Evolutionary conservation across 371 early-diverging fungal species (phyloP), one percentile per base, ranked within the genome.

Genomic region (Batkoa obscura): DNA sequence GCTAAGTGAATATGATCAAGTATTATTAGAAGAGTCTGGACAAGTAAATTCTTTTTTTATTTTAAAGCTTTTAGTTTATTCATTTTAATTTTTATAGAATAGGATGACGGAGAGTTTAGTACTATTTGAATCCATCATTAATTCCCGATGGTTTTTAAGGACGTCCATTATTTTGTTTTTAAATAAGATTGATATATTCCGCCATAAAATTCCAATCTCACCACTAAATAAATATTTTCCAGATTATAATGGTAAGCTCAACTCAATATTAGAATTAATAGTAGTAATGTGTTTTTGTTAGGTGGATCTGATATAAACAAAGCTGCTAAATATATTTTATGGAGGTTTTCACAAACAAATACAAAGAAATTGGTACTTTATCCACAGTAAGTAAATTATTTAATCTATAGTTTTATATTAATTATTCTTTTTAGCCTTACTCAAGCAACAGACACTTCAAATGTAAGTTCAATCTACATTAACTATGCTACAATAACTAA

Each of bases 121-220:
- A 3, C 64, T 91, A 0, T 90, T 91, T 64, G 87, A 84, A 52
- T 83, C 83, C 2, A 81, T 86, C 60, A 80, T 80, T 65, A 86
- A 86, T 62, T 73, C 73, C 12, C 62, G 79, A 58, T 85, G 86
- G 84, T 84, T 88, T 63, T 69, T 75, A 57, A 76, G 79, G 55
- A 85, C 86, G 1, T 80, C 81, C 10, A 81, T 88, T 46, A 85
- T 88, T 57, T 71, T 88, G 5, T 88, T 88, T 69, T 63, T 88
- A 37, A 88, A 88, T 71, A 88, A 88, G 65, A 80, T 85, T 56
- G 88, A 88, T 62, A 61, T 86, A 37, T 83, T 88, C 69, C 72
- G 71, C 50, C 73, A 78, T 50, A 88, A 88, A 59, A 55, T 88
- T 17, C 67, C 69, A 15, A 64, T 67, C 37, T 74, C 73, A 17